These are phyloP conservation scores for Umbelopsis isabellina DNA, from an alignment of 192 early-diverging fungal genomes.

Conservation along the genomic window DNA sequence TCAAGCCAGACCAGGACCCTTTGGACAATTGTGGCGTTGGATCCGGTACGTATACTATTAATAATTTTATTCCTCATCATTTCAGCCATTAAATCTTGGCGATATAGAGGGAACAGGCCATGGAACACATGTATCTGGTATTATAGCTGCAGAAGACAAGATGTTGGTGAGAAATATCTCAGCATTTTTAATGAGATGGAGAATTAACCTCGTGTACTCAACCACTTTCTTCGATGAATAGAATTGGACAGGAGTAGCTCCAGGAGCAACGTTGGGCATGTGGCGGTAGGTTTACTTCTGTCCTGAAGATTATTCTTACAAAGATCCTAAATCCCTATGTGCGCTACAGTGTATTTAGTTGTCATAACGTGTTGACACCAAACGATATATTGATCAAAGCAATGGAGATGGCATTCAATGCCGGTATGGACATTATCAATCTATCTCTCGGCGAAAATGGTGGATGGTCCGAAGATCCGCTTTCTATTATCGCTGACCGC, in stretches of 20 bases:
- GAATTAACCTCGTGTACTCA: background rate
- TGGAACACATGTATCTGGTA: slow-evolving; percentile 68
- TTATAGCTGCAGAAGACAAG: slow-evolving; percentile 48
- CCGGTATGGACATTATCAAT: slow-evolving; percentile 80
- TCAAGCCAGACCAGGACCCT: slow-evolving; percentile 48
- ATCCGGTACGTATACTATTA: slow-evolving; percentile 15
- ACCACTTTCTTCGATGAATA: slow-evolving; percentile 15
- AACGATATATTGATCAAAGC: slow-evolving; percentile 80
- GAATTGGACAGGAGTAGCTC: slow-evolving; percentile 64
- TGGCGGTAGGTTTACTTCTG: slow-evolving; percentile 55
- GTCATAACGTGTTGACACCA: slow-evolving; percentile 60
- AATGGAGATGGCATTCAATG: slow-evolving; percentile 65
- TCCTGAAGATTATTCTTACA: background rate
- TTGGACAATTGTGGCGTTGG: slow-evolving; percentile 47
- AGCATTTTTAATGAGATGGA: slow-evolving; percentile 4
- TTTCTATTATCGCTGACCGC: slow-evolving; percentile 58
- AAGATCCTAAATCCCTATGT: background rate
- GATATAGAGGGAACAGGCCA: slow-evolving; percentile 47
- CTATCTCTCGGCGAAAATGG: slow-evolving; percentile 76
- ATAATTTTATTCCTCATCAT: background rate
- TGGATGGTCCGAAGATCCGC: slow-evolving; percentile 63
- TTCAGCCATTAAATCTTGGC: background rate
- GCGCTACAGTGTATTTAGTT: slow-evolving; percentile 65
- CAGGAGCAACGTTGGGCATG: slow-evolving; percentile 68
- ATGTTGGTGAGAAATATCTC: slow-evolving; percentile 22